phyloP scores from a whole-genome alignment of 805 yeast species.

The Yamadazyma nakazawae region DNA sequence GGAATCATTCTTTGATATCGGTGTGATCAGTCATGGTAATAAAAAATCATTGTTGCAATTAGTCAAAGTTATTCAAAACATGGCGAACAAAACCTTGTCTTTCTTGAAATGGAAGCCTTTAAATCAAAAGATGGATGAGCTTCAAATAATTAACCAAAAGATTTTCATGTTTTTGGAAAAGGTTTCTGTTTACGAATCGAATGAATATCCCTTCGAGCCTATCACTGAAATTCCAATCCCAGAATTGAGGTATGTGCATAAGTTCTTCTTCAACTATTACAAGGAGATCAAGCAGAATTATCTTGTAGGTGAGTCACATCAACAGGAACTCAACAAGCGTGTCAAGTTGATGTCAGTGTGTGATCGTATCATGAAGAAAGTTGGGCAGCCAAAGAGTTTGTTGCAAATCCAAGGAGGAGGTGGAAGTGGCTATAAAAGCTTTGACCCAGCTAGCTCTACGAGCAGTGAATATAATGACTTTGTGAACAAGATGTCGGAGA shows the following conservation, averaged over 20 bases:
- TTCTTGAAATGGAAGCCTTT: conserved; percentile 64
- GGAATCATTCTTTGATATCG: conserved; percentile 48
- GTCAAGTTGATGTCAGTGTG: conserved; percentile 32
- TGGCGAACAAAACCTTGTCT: conserved; percentile 77
- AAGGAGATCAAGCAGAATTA: conserved; percentile 27
- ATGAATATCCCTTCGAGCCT: conserved; percentile 26
- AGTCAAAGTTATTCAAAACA: conserved; percentile 79
- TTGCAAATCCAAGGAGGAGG: conserved; percentile 29
- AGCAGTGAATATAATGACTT: conserved; percentile 59
- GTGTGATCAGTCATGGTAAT: conserved; percentile 27
- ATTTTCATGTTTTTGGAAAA: conserved; percentile 27
- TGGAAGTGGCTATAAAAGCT: conserved; percentile 48
- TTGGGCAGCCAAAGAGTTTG: conserved; percentile 60
- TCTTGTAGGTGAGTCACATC: conserved; percentile 21
- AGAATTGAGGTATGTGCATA: conserved; percentile 39
- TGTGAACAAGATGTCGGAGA: conserved; percentile 62
- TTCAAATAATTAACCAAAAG: conserved; percentile 25
- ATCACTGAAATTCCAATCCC: conserved; percentile 29
- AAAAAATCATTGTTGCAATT: conserved; percentile 72
- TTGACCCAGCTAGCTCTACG: conserved; percentile 36
- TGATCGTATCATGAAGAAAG: conserved; percentile 44
- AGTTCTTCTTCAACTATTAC: conserved; percentile 35
- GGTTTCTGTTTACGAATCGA: conserved; percentile 19
- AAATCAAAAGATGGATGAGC: conserved; percentile 37
- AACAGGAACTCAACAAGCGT: conserved; percentile 19